Conservation (phyloP, 2,329 filamentous ascomycete genomes). For the Neurospora crassa region DNA sequence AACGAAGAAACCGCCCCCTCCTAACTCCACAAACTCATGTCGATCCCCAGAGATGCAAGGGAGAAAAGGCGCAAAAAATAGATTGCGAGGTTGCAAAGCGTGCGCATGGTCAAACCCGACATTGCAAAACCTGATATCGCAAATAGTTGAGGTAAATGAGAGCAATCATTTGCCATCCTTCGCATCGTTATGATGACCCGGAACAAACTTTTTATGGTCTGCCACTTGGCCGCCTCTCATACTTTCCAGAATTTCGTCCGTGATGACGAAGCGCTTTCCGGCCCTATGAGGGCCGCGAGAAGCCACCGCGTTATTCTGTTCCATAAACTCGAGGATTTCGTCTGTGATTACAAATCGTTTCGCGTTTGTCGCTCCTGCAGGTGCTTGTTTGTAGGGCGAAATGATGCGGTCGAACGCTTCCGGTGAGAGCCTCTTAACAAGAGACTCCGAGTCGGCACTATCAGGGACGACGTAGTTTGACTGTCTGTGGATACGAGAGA, state of each 20-base stretch:
- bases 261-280: conserved; percentile 5
- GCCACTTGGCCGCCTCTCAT: neutral
- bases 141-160: neutral
- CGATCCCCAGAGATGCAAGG: neutral
- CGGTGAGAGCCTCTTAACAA: neutral
- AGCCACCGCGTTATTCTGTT: neutral
- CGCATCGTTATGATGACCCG: neutral
- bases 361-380: neutral
- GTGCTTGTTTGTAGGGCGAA: neutral
- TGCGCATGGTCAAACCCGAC: neutral
- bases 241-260: conserved; percentile 2
- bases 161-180: neutral
- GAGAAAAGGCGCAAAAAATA: neutral
- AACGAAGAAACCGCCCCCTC: neutral
- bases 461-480: conserved; percentile 16
- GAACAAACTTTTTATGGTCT: neutral
- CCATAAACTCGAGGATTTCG: neutral
- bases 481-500: conserved; percentile 11
- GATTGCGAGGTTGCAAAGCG: neutral
- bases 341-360: conserved; percentile 1
- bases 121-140: neutral
- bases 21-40: neutral
- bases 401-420: neutral
- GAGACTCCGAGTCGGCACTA: conserved; percentile 3
- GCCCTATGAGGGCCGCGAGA: neutral